These are phyloP conservation scores for Yarrowia yakushimensis DNA, from an alignment of 805 yeast genomes.

Conservation along the genomic window DNA sequence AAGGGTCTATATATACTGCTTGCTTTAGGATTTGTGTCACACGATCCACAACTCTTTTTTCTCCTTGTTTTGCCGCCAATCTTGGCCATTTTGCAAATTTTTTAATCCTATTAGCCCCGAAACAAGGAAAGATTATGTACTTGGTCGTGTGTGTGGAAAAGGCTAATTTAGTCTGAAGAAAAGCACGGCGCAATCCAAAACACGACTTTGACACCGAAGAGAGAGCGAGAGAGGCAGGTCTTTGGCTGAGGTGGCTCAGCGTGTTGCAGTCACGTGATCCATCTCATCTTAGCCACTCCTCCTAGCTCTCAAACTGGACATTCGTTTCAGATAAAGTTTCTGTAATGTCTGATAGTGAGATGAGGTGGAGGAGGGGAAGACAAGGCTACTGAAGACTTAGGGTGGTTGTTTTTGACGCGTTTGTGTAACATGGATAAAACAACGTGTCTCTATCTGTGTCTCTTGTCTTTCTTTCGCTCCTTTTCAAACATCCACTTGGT, in stretches of 20 bases:
- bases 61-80: not conserved
- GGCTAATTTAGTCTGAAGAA: not conserved
- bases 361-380: constrained; percentile 17
- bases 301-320: no score
- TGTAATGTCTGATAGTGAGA: constrained; percentile 9
- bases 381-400: no score
- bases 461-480: no score
- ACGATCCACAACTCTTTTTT: not conserved
- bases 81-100: not conserved
- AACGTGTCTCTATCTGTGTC: no score
- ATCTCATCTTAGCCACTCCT: no score
- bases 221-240: not conserved
- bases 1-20: not conserved
- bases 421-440: not conserved
- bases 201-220: not conserved
- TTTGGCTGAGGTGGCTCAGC: no score
- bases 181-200: constrained; percentile 9
- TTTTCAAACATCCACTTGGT: no score
- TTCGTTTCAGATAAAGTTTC: not conserved
- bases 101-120: constrained; percentile 5
- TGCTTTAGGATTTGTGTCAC: not conserved
- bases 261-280: not conserved
- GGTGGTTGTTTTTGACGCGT: not conserved
- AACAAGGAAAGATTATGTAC: constrained; percentile 12
- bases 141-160: not conserved